These are phyloP conservation scores for Phytophthora fragariaefolia DNA, from an alignment of 352 stramenopile species.

Conservation along the genomic window DNA sequence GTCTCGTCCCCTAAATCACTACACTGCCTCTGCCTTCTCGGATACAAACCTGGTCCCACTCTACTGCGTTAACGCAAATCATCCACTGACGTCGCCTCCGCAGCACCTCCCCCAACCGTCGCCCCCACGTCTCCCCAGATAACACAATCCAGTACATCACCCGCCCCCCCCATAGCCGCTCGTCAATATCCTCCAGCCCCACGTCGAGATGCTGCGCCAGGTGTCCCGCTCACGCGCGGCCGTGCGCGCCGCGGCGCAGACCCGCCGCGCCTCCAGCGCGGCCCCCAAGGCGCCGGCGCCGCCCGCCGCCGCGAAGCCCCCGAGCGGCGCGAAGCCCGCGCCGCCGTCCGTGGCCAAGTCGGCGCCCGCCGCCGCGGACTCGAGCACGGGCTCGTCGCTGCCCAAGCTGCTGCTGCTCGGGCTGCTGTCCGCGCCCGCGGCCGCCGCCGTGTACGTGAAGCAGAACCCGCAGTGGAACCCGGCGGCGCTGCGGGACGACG, in stretches of 20 bases:
- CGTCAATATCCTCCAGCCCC: constrained; percentile 7
- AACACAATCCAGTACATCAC: neutral
- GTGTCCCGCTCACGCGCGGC: constrained; percentile 30
- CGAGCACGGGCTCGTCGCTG: constrained; percentile 50
- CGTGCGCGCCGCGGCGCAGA: constrained; percentile 16
- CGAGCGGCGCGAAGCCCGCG: constrained; percentile 8
- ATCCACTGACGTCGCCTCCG: too few species aligned
- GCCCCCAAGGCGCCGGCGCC: constrained; percentile 17
- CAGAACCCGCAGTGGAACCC: constrained; percentile 86
- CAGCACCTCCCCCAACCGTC: too few species aligned
- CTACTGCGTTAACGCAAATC: too few species aligned
- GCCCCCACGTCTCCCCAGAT: too few species aligned
- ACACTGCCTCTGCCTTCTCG: too few species aligned
- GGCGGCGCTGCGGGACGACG: constrained; percentile 57
- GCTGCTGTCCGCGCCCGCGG: constrained; percentile 56
- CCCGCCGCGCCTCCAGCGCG: constrained; percentile 22
- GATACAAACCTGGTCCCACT: too few species aligned
- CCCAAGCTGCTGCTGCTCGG: constrained; percentile 59
- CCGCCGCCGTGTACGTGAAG: constrained; percentile 70
- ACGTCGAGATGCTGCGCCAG: constrained; percentile 35
- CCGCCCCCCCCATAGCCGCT: constrained; percentile 5
- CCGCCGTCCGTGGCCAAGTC: constrained; percentile 16
- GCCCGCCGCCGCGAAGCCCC: constrained; percentile 14
- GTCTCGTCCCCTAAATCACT: too few species aligned
- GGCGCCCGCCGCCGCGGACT: constrained; percentile 33